Evolutionary conservation across 192 early-diverging fungal genomes (phyloP), one percentile per base, ranked within the genome.

Genomic region (Coemansia umbellata): DNA sequence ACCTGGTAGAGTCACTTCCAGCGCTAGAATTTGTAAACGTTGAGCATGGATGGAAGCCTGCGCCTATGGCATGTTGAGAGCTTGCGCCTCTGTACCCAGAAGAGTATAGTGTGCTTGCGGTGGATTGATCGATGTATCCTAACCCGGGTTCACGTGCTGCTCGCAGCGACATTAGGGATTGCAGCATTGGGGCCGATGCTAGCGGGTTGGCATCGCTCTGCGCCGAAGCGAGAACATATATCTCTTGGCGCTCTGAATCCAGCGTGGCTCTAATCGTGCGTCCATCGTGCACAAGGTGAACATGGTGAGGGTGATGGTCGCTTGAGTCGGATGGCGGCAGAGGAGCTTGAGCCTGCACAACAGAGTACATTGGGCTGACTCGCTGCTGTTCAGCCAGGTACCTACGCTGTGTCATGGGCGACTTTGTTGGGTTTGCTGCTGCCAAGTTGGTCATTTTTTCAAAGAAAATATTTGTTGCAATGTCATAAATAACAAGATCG

Each of bases 401-500:
- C 33, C 47, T 37, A 27, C 63, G 60, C 56, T 74, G 71, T 1
- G 71, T 74, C 45, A 67, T 63, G 14, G 56, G 59, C 41, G 62
- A 60, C 30, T 47, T 60, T 31, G 47, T 21, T 2, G 54, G 28
- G 31, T 26, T 45, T 18, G 55, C 47, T 3, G 51, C 50, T 1
- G 50, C 39, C 3, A 69, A 56, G 24, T 69, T 55, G 1, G 52
- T 35, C 55, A 68, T 69, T 56, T 69, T 79, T 55, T 95, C 93
- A 32, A 80, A 83, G 24, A 95, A 84, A 2, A 74, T 76, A 69
- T 93, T 85, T 0, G 79, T 78, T 42, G 85, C 90, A 63, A 95
- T 84, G 31, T 90, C 82, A 64, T 93, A 96, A 2, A 87, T 77
- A 31, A 88, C 87, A 39, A 98, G 83, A 43, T 96, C 92, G 40